Evolutionary conservation across 352 stramenopile genomes (phyloP), one percentile per base, ranked within the genome.

Genomic region (Phytopythium kandeliae): DNA sequence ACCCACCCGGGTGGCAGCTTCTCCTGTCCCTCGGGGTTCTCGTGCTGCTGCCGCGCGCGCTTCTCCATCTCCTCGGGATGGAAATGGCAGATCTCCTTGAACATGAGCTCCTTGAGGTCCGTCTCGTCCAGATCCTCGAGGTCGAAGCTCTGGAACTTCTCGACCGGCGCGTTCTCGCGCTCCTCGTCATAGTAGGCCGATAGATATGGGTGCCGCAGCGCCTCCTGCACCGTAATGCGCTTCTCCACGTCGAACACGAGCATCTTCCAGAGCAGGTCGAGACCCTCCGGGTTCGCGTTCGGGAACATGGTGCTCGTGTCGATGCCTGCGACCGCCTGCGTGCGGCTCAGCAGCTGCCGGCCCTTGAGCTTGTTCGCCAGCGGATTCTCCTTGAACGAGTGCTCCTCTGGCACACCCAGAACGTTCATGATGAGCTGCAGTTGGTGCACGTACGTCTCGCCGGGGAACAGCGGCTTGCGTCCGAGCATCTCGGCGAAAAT

Each of bases 151-250:
- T 92, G 67, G 58, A 89, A 92, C 43, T 71, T 70, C 36, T 92
- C 81, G n/a, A 92, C 81, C 1, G 62, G 67, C 2, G 60, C 63
- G 41, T 67, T 80, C 42, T 92, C 79, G 9, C 69, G 72, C 55
- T 89, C 78, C 42, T 85, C 79, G 22, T 91, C 80, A 58, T 91
- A 95, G 59, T 92, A 95, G 43, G 77, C 78, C 0, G 86, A 73
- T 43, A 99, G 82, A 70, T 99, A 99, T 19, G 96, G 93, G 71
- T 99, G 96, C 19, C 83, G 79, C 33, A 99, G 67, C 44, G 97
- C 96, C 54, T 98, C 84, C 50, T 97, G 76, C 16, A 99, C 96
- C 21, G 89, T 97, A 47, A 98, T 97, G 41, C 97, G 89, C 67
- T 97, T 93, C 40, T 90, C 83, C 34, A 98, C 96, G 69, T 99